A percentile compares a stretch with the other conserved stretches of the same genome.
Evolutionary conservation across 805 yeast genomes (phyloP).

Genomic region (Saturnispora ahearnii): DNA sequence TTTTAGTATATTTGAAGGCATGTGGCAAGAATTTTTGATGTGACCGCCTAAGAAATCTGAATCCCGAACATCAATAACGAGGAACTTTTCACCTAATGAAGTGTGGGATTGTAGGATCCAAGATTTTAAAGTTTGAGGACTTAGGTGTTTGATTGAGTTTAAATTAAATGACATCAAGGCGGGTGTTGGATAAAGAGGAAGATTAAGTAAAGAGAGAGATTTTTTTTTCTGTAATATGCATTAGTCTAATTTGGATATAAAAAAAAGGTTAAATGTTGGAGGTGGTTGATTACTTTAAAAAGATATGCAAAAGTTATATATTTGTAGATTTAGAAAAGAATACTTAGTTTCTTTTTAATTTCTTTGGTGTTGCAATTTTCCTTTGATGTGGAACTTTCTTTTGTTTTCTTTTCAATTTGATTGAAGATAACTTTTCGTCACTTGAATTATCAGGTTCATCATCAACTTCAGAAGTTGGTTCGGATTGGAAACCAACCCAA

Average conservation of each 20-base stretch:
- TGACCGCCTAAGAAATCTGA: slow-evolving; percentile 75
- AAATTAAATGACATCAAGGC: slow-evolving; percentile 17
- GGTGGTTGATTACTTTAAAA: too few species aligned
- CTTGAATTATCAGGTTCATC: slow-evolving; percentile 11
- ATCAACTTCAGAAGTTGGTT: slow-evolving; percentile 18
- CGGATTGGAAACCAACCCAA: slow-evolving; percentile 28
- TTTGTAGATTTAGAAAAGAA: too few species aligned
- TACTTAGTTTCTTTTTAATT: neutral
- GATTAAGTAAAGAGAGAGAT: neutral
- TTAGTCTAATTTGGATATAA: too few species aligned
- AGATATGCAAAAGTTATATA: too few species aligned
- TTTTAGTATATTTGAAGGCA: slow-evolving; percentile 42
- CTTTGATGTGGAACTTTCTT: slow-evolving; percentile 1
- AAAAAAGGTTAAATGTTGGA: too few species aligned
- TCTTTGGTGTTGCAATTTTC: slow-evolving; percentile 6
- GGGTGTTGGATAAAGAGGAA: neutral
- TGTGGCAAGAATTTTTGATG: slow-evolving; percentile 44
- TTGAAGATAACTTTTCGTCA: neutral
- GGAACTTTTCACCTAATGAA: slow-evolving; percentile 33
- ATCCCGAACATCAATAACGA: slow-evolving; percentile 80
- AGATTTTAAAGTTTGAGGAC: slow-evolving; percentile 34
- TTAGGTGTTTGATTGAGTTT: slow-evolving; percentile 39
- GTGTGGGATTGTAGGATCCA: slow-evolving; percentile 38
- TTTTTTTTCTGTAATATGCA: too few species aligned
- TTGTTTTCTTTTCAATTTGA: neutral